Percentiles rank a stretch among this genome's conserved stretches.
phyloP scores from a whole-genome alignment of 2,329 filamentous ascomycete genomes.

The Periconia sp. region DNA sequence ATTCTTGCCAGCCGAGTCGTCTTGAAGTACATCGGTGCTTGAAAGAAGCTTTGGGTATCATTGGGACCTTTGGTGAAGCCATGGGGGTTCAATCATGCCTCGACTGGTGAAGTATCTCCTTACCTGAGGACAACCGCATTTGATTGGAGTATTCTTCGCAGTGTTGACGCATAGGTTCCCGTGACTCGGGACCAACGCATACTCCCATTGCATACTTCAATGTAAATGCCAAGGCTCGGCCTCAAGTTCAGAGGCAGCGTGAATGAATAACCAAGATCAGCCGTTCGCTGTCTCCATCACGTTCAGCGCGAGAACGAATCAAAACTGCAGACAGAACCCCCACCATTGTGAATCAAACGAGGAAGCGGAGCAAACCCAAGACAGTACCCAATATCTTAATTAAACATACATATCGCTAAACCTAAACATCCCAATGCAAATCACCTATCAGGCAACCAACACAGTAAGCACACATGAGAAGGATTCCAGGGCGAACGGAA shows the following conservation, averaged over 20 bases:
- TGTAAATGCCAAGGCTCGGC: not conserved
- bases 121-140: too few species aligned
- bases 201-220: too few species aligned
- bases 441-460: not conserved
- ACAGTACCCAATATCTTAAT: constrained; percentile 3
- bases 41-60: not conserved
- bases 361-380: not conserved
- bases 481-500: not conserved
- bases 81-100: too few species aligned
- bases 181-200: too few species aligned
- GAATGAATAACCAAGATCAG: too few species aligned
- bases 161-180: too few species aligned
- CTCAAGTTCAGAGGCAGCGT: not conserved
- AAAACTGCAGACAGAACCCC: not conserved
- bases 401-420: not conserved
- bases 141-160: too few species aligned
- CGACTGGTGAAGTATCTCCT: too few species aligned
- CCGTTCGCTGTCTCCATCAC: not conserved
- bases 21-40: too few species aligned
- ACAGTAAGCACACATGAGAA: not conserved
- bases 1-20: too few species aligned
- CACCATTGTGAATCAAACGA: not conserved
- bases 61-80: not conserved
- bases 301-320: not conserved
- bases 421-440: not conserved